Base-by-base conservation (phyloP, 805 yeast genomes). In the Hanseniaspora nectarophila region DNA sequence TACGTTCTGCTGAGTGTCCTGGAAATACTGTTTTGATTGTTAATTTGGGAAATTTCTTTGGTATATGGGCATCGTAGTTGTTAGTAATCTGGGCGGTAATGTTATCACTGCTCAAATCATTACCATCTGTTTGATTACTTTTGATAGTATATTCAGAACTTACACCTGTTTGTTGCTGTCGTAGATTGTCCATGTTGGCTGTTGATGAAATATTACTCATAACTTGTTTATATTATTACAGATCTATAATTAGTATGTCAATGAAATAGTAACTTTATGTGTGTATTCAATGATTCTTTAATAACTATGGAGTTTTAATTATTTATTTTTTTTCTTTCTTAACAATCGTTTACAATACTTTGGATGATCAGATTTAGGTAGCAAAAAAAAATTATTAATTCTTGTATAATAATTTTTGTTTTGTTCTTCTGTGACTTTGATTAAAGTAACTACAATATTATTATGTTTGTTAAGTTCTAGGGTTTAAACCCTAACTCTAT, bases 1-100 rank as follows among this genome's bases (percentile, higher is more conserved):
- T 45, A 24, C 26, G 29, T 28, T 53, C 46, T 20, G 21, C 33
- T 18, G 55, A 39, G 31, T 53, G 55, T n/a, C 55, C 56, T 13
- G 53, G 53, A 16, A 37, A 33, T 4, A 45, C 53, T 40, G 47
- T 54, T 51, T 52, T 52, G 26, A 40, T 43, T 32, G 42, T 42
- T 35, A 49, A n/a, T 46, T 50, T 49, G 9, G 43, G 38, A 33
- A 38, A 34, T 23, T 49, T 49, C 13, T 42, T 42, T 5, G 53
- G 44, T n/a, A 15, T 13, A 29, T 15, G n/a, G 21, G 45, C 18
- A 23, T 48, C 45, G 13, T n/a, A 23, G 20, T 49, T 49, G 53
- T 49, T 49, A 49, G 53, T 49, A 49, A 32, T 42, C 7, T n/a
- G 18, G 10, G 21, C 29, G 7, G 33, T 34, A 2, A 26, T 33